Evolutionary conservation across 345 rosid species (phyloP).

Genomic region (Brassica rapa): DNA sequence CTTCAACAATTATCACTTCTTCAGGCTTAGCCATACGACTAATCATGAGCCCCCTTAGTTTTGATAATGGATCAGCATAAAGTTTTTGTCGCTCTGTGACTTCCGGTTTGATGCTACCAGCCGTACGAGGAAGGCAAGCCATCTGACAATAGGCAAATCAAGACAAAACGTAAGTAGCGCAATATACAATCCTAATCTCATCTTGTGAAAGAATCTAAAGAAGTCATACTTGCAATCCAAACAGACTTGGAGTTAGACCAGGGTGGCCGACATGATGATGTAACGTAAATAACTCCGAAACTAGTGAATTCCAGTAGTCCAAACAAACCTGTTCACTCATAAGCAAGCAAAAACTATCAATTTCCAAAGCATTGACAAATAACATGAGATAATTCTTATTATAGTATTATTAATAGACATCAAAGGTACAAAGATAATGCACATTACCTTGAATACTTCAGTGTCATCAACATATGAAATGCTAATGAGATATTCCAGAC

Average conservation of each 20-base stretch:
- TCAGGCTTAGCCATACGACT: slow-evolving; percentile 99
- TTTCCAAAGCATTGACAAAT: slow-evolving; percentile 16
- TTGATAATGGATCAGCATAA: slow-evolving; percentile 79
- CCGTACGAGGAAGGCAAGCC: slow-evolving; percentile 66
- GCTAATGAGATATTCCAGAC: slow-evolving; percentile 82
- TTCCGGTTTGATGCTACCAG: slow-evolving; percentile 71
- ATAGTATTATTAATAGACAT: neutral
- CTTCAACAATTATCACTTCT: slow-evolving; percentile 96
- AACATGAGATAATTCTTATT: neutral
- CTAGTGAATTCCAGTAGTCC: slow-evolving; percentile 96
- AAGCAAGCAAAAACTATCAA: slow-evolving; percentile 24
- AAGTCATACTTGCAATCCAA: slow-evolving; percentile 69
- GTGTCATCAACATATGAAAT: slow-evolving; percentile 97
- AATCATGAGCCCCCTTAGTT: slow-evolving; percentile 86
- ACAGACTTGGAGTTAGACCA: slow-evolving; percentile 63
- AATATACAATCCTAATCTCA: slow-evolving; percentile 5
- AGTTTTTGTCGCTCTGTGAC: slow-evolving; percentile 68
- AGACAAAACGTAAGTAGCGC: slow-evolving; percentile 27
- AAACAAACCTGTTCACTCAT: slow-evolving; percentile 74
- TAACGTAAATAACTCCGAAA: slow-evolving; percentile 75
- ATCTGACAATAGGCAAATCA: slow-evolving; percentile 47
- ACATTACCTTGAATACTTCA: slow-evolving; percentile 91
- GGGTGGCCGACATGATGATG: slow-evolving; percentile 73
- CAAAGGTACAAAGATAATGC: slow-evolving; percentile 1
- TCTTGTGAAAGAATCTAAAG: slow-evolving; percentile 9